phyloP scores from a whole-genome alignment of 1,284 basidiomycete species.

The Somion occarium region DNA sequence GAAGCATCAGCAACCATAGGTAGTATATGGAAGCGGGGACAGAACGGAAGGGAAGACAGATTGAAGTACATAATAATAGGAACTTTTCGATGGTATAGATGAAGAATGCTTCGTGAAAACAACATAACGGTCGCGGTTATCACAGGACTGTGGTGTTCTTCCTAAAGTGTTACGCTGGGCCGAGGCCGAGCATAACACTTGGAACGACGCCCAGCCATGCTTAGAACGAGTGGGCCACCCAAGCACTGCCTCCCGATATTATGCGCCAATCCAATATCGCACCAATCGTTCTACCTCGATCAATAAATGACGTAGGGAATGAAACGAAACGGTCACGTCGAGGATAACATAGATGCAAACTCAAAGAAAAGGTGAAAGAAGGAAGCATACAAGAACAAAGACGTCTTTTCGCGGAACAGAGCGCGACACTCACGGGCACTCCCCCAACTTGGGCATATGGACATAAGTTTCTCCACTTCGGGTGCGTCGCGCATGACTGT shows the following conservation, averaged over 20 bases:
- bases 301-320: background rate
- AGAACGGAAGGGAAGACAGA: too few species aligned
- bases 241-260: background rate
- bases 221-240: too few species aligned
- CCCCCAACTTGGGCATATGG: conserved; percentile 38
- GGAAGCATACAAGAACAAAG: conserved; percentile 8
- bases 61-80: too few species aligned
- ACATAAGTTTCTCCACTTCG: conserved; percentile 61
- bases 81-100: too few species aligned
- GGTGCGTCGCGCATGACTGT: conserved; percentile 46
- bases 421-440: conserved; percentile 37
- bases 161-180: too few species aligned
- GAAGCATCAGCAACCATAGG: too few species aligned
- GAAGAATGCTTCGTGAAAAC: too few species aligned
- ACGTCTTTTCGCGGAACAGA: conserved; percentile 9
- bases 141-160: too few species aligned
- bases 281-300: background rate
- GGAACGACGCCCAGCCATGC: too few species aligned
- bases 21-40: too few species aligned
- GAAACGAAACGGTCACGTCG: background rate
- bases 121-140: too few species aligned
- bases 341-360: background rate
- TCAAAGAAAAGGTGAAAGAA: conserved; percentile 4
- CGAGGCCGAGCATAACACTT: too few species aligned
- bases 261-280: background rate